Evolutionary conservation across 768 basidiomycete genomes (phyloP).

Genomic region (Gelatoporia subvermispora): DNA sequence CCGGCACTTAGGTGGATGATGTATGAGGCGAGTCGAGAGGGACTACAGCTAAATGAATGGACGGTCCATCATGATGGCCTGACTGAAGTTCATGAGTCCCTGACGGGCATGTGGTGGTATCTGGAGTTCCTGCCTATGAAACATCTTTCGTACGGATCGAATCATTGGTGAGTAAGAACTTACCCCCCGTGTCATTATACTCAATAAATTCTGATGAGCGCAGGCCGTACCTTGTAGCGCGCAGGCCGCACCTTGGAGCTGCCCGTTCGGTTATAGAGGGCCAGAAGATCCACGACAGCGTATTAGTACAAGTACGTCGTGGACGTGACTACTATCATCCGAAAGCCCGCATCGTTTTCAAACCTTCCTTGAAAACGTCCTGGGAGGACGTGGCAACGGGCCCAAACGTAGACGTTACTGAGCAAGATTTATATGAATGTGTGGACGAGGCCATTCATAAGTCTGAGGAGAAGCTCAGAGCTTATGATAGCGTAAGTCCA

Average conservation of each 20-base stretch:
- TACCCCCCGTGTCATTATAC: background rate
- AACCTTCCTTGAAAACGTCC: no score
- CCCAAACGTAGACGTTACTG: no score
- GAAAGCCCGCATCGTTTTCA: no score
- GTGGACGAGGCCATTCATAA: no score
- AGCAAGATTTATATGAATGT: no score
- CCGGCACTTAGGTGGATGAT: background rate
- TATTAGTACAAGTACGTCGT: background rate
- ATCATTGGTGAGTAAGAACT: background rate
- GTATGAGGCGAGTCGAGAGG: background rate
- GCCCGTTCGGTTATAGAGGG: background rate
- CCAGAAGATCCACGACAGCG: conserved; percentile 2
- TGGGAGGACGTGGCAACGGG: no score
- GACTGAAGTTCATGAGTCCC: background rate
- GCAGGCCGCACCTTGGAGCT: conserved; percentile 1
- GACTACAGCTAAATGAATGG: background rate
- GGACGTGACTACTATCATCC: no score
- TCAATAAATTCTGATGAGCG: no score
- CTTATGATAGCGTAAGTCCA: no score
- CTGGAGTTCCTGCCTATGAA: background rate
- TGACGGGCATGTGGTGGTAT: background rate
- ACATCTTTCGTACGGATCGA: background rate
- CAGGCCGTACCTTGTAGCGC: no score
- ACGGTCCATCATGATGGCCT: background rate
- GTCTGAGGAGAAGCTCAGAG: no score